Evolutionary conservation across 306 rosid genomes (phyloP), one percentile per base, ranked within the genome.

Genomic region (Pyrus pyrifolia): DNA sequence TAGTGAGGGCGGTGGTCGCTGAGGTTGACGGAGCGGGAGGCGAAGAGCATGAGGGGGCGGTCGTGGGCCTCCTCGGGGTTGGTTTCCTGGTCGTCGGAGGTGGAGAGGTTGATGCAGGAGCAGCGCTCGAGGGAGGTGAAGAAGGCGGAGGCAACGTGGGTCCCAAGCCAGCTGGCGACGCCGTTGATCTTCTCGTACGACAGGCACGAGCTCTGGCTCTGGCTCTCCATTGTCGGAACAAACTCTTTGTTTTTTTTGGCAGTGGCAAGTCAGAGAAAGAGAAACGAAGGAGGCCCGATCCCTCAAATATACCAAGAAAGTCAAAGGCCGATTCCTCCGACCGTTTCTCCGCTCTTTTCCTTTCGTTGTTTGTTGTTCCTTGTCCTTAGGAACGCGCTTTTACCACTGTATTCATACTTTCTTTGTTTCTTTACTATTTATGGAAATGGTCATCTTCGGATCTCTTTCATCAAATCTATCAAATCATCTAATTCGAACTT

Each of bases 61-160:
- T 83, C 89, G 33, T 86, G 87, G 17, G 85, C 86, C 74, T 83
- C 89, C 1, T 76, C 86, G 2, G 78, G 70, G 69, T 79, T 44
- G 58, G 11, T 55, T 40, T 86, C 87, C 17, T 68, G 76, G 77
- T 86, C 89, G 78, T 86, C 89, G 78, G 82, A 59, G 65, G 89
- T 86, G 25, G 85, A 80, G 68, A 86, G 87, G 66, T 86, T 80
- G 78, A 86, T 86, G 75, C 89, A 83, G 11, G 89, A 80, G 66
- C 89, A 86, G 8, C 87, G 83, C 69, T 86, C 85, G 11, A 86
- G 72, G 0, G 89, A 86, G 4, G 81, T 64, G 69, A 86, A 86
- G 79, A 86, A 86, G 52, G 87, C 89, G 18, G 89, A 83, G 4
- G 89, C 86, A 44, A 86, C 87, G 75, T 85, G 74, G 55, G 83